Evolutionary conservation across 73 alveolate genomes (phyloP), one percentile per base, ranked within the genome.

Genomic region (Symbiodinium natans): DNA sequence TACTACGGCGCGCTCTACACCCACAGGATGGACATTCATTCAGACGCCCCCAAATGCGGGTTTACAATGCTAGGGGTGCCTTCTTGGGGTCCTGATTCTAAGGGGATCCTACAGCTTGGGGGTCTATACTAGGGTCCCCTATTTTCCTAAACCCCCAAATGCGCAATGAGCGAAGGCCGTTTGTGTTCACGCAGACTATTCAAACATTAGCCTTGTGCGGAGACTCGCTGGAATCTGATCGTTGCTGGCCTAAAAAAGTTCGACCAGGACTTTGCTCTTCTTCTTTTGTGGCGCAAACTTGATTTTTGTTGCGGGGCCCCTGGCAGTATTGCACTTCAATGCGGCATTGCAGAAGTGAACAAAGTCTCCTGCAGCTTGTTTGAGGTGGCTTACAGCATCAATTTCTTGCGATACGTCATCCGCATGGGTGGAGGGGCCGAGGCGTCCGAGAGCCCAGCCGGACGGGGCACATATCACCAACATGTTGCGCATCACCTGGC

Each of bases 341-440:
- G 59, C 59, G 59, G 59, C 21, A 46, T 46, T 3, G 73, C 40
- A 82, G 46, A 21, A 3, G 63, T 8, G 86, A 11, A 31, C 36
- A n/a, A 8, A 63, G 39, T n/a, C 15, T 63, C n/a, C 27, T 40
- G n/a, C 56, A 23, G 27, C 40, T 17, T 41, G 27, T 10, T 36
- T 54, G 36, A 90, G 97, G 97, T 90, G 73, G 97, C 97, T 31
- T 90, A 73, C 31, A 83, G 97, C 52, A 90, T 90, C 88, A 90
- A 90, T 80, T 90, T 90, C 97, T 56, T 90, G 41, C 97, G 97
- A 19, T 90, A 59, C 39, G 88, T 90, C 52, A 68, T 90, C 80
- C 87, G 97, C 77, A 90, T 90, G 97, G 80, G 97, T 11, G 97
- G 97, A 11, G 97, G 97, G 23, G 97, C 87, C 13, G 97, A 90